phyloP scores from a whole-genome alignment of 1,284 basidiomycete genomes.

The Ceratobasidium sp. region DNA sequence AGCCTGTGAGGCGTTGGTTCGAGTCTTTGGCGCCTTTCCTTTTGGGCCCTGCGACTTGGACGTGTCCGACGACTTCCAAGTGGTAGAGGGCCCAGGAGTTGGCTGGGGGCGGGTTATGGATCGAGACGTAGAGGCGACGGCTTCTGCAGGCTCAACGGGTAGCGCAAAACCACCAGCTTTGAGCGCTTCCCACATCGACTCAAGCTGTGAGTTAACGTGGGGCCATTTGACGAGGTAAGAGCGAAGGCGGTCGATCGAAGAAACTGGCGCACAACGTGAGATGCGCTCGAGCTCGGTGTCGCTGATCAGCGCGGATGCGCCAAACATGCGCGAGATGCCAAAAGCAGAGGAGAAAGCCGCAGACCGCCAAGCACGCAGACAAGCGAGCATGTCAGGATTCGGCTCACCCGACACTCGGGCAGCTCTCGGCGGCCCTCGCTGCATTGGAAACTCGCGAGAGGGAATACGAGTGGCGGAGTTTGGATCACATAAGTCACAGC shows the following conservation, averaged over 20 bases:
- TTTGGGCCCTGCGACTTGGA: neutral
- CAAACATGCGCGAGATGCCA: conserved; percentile 11
- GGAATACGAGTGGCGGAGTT: neutral
- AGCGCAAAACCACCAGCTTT: neutral
- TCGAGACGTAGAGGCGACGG: neutral
- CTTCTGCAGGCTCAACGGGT: neutral
- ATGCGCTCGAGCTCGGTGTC: conserved; percentile 29
- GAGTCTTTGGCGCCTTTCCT: neutral
- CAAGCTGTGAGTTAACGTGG: neutral
- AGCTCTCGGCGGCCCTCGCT: conserved; percentile 3
- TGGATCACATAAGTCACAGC: conserved; percentile 18
- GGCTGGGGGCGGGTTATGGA: neutral
- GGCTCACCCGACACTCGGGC: conserved; percentile 6
- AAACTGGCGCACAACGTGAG: conserved; percentile 14
- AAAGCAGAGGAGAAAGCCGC: conserved; percentile 10
- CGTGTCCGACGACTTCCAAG: neutral
- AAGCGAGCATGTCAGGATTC: conserved; percentile 18
- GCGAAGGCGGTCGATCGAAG: conserved; percentile 14
- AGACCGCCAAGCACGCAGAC: conserved; percentile 1
- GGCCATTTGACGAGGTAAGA: conserved; percentile 25
- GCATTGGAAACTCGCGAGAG: neutral
- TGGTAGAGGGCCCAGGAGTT: neutral
- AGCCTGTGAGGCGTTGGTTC: neutral
- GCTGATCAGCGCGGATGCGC: conserved; percentile 17
- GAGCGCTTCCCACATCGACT: conserved; percentile 31